Evolutionary conservation across 2,329 filamentous ascomycete genomes (phyloP).

Genomic region (Aspergillus candidus): DNA sequence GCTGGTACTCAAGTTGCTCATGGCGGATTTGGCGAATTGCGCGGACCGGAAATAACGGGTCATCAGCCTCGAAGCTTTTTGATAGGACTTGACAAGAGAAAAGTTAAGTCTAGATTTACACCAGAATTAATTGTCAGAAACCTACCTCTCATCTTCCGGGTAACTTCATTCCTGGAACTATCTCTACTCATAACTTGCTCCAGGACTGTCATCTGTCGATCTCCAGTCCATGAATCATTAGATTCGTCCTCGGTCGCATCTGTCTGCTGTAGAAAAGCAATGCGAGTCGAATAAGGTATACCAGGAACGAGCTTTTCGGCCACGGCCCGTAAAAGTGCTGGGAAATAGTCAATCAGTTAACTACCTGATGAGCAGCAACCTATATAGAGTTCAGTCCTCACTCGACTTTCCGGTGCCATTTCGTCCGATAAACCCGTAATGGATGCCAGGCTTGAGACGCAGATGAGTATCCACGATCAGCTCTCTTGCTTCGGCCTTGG

Average conservation of each 20-base stretch:
- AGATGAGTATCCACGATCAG: constrained; percentile 65
- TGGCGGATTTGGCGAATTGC: no score
- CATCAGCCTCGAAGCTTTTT: constrained; percentile 27
- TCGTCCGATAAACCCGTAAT: constrained; percentile 72
- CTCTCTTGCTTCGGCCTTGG: constrained; percentile 51
- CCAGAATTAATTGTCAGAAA: not conserved
- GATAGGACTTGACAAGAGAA: constrained; percentile 44
- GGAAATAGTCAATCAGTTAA: not conserved
- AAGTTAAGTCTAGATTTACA: not conserved
- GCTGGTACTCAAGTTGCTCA: no score
- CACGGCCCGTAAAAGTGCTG: constrained; percentile 67
- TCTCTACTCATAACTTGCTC: constrained; percentile 59
- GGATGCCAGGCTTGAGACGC: constrained; percentile 63
- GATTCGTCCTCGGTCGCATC: constrained; percentile 22
- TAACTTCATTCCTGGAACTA: constrained; percentile 46
- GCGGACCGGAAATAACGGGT: no score
- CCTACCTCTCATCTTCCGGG: constrained; percentile 56
- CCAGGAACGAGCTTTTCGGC: constrained; percentile 73
- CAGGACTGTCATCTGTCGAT: constrained; percentile 48
- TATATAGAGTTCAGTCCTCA: constrained; percentile 24
- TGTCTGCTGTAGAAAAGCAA: constrained; percentile 66
- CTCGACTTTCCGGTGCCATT: constrained; percentile 83
- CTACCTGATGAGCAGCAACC: not conserved
- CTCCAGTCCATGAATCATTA: no score
- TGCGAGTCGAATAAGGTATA: constrained; percentile 58